phyloP scores from a whole-genome alignment of 305 asterid genomes.

The Fraxinus latifolia region DNA sequence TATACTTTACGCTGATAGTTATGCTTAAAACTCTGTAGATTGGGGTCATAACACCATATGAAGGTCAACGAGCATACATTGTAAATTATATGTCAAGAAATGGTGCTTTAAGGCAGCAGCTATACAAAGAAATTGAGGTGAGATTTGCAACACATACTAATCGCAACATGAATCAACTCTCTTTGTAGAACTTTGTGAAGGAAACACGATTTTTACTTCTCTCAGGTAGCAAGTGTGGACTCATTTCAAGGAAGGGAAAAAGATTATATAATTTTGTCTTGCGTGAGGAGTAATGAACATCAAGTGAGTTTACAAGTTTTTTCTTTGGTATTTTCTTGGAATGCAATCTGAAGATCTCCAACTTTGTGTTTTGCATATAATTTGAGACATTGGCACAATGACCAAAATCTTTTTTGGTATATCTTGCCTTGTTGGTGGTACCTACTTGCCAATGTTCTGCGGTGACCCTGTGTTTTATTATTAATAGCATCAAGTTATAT shows the following conservation, averaged over 20 bases:
- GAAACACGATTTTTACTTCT: constrained; percentile 22
- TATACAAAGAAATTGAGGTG: constrained; percentile 98
- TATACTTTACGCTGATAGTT: constrained; percentile 16
- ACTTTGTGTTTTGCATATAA: not conserved
- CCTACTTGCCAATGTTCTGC: not conserved
- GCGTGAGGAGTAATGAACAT: constrained; percentile 99
- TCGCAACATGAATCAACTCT: not conserved
- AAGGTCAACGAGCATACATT: constrained; percentile 98
- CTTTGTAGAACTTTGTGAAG: not conserved
- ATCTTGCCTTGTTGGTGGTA: not conserved
- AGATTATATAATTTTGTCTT: constrained; percentile 91
- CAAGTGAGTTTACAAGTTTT: constrained; percentile 53
- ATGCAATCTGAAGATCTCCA: not conserved
- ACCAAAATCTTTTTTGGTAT: not conserved
- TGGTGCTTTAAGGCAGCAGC: constrained; percentile 94
- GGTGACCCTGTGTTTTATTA: not conserved
- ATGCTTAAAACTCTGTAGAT: constrained; percentile 46
- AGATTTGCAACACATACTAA: constrained; percentile 11
- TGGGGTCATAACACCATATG: constrained; percentile 98
- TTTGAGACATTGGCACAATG: not conserved
- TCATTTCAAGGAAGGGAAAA: constrained; percentile 99
- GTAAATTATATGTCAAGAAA: constrained; percentile 96
- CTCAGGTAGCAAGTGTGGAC: constrained; percentile 98
- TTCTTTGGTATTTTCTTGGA: not conserved
- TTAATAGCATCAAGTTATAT: not conserved